A percentile compares a stretch with the other conserved stretches of the same genome.
phyloP scores from a whole-genome alignment of 352 stramenopile genomes.

The Globisporangium polare region DNA sequence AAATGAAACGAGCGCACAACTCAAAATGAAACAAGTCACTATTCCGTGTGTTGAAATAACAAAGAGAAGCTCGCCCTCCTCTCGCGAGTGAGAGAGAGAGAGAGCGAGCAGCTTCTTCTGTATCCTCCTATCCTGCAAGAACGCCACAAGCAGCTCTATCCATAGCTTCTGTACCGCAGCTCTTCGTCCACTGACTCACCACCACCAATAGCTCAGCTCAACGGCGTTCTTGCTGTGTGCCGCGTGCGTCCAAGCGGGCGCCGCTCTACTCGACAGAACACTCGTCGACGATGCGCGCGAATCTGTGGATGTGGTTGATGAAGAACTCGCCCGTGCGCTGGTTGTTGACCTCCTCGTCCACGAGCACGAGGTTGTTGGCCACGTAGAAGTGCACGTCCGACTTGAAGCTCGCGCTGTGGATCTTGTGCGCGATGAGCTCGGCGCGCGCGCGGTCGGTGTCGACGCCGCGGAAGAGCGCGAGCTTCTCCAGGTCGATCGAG shows the following conservation, averaged over 20 bases:
- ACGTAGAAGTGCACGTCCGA: conserved; percentile 85
- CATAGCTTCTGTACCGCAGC: background rate
- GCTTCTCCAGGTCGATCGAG: conserved; percentile 93
- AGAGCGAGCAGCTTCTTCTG: conserved; percentile 10
- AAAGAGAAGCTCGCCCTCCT: conserved; percentile 6
- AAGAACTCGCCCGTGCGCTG: conserved; percentile 89
- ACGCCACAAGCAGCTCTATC: background rate
- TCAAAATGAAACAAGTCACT: conserved; percentile 17
- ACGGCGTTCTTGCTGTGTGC: background rate
- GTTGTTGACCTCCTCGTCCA: conserved; percentile 81
- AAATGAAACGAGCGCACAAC: background rate
- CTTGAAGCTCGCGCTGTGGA: conserved; percentile 56
- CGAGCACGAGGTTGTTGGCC: conserved; percentile 68
- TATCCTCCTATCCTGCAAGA: conserved; percentile 16
- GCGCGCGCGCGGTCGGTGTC: conserved; percentile 61
- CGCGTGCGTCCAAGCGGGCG: background rate
- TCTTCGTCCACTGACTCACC: no score
- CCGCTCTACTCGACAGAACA: conserved; percentile 46
- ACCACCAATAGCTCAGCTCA: background rate
- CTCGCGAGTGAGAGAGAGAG: conserved; percentile 1
- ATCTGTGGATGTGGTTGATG: conserved; percentile 87
- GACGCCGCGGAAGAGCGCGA: conserved; percentile 89
- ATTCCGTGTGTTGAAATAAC: conserved; percentile 15
- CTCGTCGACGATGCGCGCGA: conserved; percentile 83
- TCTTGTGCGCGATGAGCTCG: conserved; percentile 82